Base-by-base conservation (phyloP, 257 asterid genomes). In the Fraxinus excelsior region DNA sequence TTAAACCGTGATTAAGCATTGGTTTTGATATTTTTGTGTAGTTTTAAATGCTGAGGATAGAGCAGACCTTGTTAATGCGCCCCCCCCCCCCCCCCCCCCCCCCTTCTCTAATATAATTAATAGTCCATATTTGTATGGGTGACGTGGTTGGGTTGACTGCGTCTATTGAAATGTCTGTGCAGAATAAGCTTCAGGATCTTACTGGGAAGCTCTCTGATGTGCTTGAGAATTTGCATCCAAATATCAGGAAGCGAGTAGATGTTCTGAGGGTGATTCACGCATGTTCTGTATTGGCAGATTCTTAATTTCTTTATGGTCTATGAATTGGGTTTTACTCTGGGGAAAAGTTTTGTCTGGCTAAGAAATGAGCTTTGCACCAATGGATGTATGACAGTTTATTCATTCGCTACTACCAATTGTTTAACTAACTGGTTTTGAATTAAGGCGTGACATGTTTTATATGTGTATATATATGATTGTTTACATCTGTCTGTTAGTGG, bases 1-100 rank as follows among this genome's bases (percentile, higher is more conserved):
- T 78, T 77, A 23, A 51, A 73, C 71, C 23, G 29, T 74, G 29
- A 37, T 60, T 60, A 53, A 53, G 64, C 7, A 29, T 38, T 7
- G 26, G 9, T 60, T 23, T 42, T 49, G 23, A 53, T 13, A n/a
- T 58, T 58, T n/a, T 21, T 58, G 31, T n/a, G 83, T 67, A 91
- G 97, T 92, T 78, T 69, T 92, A 82, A 87, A 85, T 74, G 84
- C 96, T 13, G 94, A 75, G 51, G 91, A 84, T 62, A 89, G 86
- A 76, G 91, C 90, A 31, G 96, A 86, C 87, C 88, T 92, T 62
- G 97, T 92, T 62, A 88, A 85, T 83, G n/a, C n/a, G n/a, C n/a
- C n/a, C n/a, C n/a, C n/a, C n/a, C n/a, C n/a, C n/a, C n/a, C n/a
- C n/a, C n/a, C n/a, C n/a, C n/a, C n/a, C n/a, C n/a, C n/a, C n/a